Percentiles rank a stretch among this genome's conserved stretches.
Evolutionary conservation across 1,139 yeast species (phyloP).

Genomic region (Pichia sp.): DNA sequence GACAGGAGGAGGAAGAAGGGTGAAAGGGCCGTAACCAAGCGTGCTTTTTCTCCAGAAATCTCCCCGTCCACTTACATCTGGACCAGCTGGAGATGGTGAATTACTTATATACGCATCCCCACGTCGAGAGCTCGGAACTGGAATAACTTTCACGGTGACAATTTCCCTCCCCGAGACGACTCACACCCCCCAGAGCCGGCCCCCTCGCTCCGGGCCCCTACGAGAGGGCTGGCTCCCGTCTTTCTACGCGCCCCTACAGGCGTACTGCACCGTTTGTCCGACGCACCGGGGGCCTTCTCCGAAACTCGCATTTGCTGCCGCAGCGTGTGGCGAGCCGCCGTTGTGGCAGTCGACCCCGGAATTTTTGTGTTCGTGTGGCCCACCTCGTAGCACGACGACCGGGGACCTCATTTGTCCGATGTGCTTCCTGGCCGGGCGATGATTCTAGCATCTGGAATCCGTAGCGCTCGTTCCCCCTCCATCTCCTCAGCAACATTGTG

Average conservation of each 20-base stretch:
- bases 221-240: background rate
- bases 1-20: too few species aligned
- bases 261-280: background rate
- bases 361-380: background rate
- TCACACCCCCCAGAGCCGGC: background rate
- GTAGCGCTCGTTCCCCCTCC: too few species aligned
- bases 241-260: background rate
- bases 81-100: background rate
- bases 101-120: background rate
- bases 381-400: too few species aligned
- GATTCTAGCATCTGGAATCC: too few species aligned
- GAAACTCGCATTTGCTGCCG: background rate
- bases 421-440: too few species aligned
- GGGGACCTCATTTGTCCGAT: background rate
- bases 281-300: background rate
- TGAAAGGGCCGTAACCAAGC: too few species aligned
- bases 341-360: background rate
- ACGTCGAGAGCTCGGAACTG: background rate
- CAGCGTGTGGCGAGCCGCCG: background rate
- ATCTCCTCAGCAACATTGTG: too few species aligned
- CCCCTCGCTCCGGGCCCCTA: background rate
- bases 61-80: too few species aligned
- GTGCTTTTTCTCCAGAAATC: too few species aligned
- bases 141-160: background rate
- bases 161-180: background rate